phyloP scores from a whole-genome alignment of 2,329 filamentous ascomycete genomes.

The Hymenotorrendiella dingleyae region DNA sequence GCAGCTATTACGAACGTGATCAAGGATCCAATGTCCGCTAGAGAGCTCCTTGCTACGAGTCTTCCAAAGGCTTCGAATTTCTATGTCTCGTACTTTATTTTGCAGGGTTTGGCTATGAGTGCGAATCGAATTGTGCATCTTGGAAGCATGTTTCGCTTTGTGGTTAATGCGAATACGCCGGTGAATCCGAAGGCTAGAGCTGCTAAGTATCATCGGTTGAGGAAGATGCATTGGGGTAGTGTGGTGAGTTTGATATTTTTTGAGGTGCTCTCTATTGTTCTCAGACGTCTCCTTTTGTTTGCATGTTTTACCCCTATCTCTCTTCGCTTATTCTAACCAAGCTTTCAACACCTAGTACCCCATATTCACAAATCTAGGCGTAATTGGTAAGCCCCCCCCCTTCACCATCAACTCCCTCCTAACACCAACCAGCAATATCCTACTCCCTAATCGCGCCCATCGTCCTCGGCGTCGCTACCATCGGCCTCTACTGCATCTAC shows the following conservation, averaged over 20 bases:
- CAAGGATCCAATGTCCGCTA: slow-evolving; percentile 41
- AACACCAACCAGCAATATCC: slow-evolving; percentile 44
- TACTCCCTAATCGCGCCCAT: slow-evolving; percentile 62
- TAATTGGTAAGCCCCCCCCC: slow-evolving; percentile 40
- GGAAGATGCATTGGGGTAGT: slow-evolving; percentile 52
- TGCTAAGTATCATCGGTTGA: slow-evolving; percentile 46
- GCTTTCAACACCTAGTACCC: too few species aligned
- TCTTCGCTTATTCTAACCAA: too few species aligned
- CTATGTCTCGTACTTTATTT: slow-evolving; percentile 62
- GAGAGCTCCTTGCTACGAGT: slow-evolving; percentile 46
- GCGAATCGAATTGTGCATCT: slow-evolving; percentile 54
- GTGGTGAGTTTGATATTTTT: too few species aligned
- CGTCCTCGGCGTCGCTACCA: slow-evolving; percentile 57
- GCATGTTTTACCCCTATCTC: too few species aligned
- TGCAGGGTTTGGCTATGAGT: slow-evolving; percentile 59
- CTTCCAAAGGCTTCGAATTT: slow-evolving; percentile 61
- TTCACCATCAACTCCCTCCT: slow-evolving; percentile 1
- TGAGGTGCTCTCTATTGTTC: too few species aligned
- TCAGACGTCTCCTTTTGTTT: too few species aligned
- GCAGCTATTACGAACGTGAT: slow-evolving; percentile 47
- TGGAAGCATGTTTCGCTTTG: slow-evolving; percentile 49
- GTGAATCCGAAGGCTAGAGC: slow-evolving; percentile 59
- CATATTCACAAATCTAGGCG: slow-evolving; percentile 47
- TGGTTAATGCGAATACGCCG: slow-evolving; percentile 50
- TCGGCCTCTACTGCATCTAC: slow-evolving; percentile 60